Conservation (phyloP, 2,329 filamentous ascomycete genomes). For the Zasmidium cellare region DNA sequence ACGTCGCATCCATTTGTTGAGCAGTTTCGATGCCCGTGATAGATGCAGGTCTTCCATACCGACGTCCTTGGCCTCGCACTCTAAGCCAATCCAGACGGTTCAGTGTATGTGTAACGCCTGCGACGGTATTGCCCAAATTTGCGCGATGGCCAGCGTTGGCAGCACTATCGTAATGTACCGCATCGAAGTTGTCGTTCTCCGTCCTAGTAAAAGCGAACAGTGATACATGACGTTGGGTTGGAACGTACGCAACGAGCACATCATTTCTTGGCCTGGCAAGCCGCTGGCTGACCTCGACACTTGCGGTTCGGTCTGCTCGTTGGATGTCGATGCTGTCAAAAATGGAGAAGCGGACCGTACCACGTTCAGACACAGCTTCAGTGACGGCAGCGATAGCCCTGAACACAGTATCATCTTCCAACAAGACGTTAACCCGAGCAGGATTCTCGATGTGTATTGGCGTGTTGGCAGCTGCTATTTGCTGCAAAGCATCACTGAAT, state of each 20-base stretch:
- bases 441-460: not conserved
- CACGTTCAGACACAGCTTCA: slow-evolving; percentile 1
- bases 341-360: not conserved
- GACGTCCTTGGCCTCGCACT: too few relatives aligned
- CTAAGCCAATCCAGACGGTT: too few relatives aligned
- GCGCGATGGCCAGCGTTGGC: not conserved
- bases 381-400: slow-evolving; percentile 6
- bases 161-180: not conserved
- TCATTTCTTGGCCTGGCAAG: not conserved
- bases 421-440: not conserved
- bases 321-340: not conserved
- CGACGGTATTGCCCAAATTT: not conserved
- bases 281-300: not conserved
- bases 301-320: not conserved
- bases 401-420: not conserved
- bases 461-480: too few relatives aligned
- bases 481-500: not conserved
- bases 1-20: not conserved
- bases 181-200: not conserved
- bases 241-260: not conserved
- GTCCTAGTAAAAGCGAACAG: not conserved
- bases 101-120: too few relatives aligned
- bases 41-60: too few relatives aligned
- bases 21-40: too few relatives aligned
- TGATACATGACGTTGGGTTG: not conserved